A percentile compares a stretch with the other conserved stretches of the same genome.
phyloP scores from a whole-genome alignment of 495 filamentous ascomycete genomes.

The Aspergillus hancockii region DNA sequence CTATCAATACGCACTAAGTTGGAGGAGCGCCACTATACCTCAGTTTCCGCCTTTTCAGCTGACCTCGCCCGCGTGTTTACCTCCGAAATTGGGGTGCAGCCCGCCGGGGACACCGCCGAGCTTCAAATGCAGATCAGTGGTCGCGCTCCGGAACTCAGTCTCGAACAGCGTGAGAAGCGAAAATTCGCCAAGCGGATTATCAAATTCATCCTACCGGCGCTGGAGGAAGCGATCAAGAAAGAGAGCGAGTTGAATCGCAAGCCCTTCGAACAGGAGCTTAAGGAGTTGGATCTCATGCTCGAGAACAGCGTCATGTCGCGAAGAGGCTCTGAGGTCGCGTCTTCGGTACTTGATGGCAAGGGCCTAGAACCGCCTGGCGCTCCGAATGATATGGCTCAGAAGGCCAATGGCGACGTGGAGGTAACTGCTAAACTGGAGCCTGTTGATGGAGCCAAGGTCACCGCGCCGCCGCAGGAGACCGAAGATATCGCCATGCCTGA shows the following conservation, averaged over 20 bases:
- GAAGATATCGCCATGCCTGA: conserved; percentile 10
- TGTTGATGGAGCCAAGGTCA: conserved; percentile 11
- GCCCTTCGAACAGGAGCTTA: conserved; percentile 66
- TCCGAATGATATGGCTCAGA: conserved; percentile 19
- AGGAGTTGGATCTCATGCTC: conserved; percentile 72
- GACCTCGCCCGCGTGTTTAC: conserved; percentile 73
- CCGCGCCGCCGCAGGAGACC: conserved; percentile 8
- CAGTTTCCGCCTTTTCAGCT: conserved; percentile 68
- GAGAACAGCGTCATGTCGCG: conserved; percentile 57
- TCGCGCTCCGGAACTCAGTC: conserved; percentile 55
- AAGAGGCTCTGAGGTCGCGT: conserved; percentile 38
- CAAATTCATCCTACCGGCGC: conserved; percentile 70
- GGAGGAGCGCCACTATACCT: conserved; percentile 71
- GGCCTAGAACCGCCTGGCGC: conserved; percentile 19
- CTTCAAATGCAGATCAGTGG: conserved; percentile 55
- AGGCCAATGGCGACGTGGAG: conserved; percentile 21
- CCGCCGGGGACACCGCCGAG: conserved; percentile 52
- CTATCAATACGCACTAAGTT: conserved; percentile 62
- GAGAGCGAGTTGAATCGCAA: conserved; percentile 76
- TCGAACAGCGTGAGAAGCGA: conserved; percentile 65
- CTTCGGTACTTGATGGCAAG: conserved; percentile 31
- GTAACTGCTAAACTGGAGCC: conserved; percentile 22
- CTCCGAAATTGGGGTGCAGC: conserved; percentile 60
- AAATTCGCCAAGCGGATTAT: conserved; percentile 81
- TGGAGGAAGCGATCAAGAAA: conserved; percentile 75